These are phyloP conservation scores for Coniophora puteana DNA, from an alignment of 1,284 basidiomycete species.

Conservation along the genomic window DNA sequence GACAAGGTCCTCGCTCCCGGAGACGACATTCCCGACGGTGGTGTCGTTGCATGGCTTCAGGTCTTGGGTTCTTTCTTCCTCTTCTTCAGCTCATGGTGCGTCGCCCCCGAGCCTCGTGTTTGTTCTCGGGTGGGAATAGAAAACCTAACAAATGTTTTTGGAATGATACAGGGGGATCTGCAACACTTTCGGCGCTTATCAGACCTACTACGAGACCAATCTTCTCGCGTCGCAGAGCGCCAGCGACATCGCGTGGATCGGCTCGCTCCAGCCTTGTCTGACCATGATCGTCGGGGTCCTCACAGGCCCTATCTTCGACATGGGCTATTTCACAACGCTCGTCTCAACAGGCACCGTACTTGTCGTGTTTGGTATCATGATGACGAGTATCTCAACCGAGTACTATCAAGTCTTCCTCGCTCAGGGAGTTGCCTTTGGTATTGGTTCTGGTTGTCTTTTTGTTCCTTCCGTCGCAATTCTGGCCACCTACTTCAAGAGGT, in stretches of 20 bases:
- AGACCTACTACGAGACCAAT: conserved; percentile 39
- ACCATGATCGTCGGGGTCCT: conserved; percentile 37
- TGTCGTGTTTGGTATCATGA: conserved; percentile 41
- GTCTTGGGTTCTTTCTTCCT: conserved; percentile 29
- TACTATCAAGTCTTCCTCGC: conserved; percentile 59
- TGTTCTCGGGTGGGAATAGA: too few species aligned
- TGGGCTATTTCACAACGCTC: conserved; percentile 45
- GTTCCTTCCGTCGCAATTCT: conserved; percentile 21
- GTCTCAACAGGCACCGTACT: conserved; percentile 38
- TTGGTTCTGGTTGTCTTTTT: conserved; percentile 54
- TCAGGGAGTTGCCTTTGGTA: conserved; percentile 57
- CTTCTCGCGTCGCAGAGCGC: conserved; percentile 28
- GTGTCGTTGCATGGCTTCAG: conserved; percentile 28
- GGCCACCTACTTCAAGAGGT: conserved; percentile 34
- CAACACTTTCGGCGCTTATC: conserved; percentile 32
- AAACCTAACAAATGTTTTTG: too few species aligned
- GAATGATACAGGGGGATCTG: too few species aligned
- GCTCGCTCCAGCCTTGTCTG: conserved; percentile 40
- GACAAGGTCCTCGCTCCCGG: too few species aligned
- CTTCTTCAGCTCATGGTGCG: conserved; percentile 33
- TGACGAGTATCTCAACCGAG: conserved; percentile 50
- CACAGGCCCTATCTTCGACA: conserved; percentile 49
- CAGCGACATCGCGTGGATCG: conserved; percentile 46
- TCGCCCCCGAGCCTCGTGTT: too few species aligned
- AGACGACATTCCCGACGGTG: too few species aligned